phyloP scores from a whole-genome alignment of 208 protist species.

The Trypanosomatidae sp. region DNA sequence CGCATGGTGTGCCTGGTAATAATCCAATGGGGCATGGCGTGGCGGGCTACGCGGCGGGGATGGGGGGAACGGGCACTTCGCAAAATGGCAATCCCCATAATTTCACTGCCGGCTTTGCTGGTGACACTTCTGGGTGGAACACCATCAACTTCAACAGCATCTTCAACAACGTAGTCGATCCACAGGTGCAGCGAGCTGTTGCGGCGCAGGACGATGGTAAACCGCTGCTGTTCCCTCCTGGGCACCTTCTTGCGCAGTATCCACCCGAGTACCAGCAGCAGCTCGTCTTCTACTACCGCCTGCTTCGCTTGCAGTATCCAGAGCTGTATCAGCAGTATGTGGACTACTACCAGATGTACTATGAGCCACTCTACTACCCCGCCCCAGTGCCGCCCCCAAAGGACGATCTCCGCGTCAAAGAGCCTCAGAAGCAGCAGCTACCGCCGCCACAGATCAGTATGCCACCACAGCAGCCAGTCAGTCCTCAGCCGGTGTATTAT shows the following conservation, averaged over 20 bases:
- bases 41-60: neutral
- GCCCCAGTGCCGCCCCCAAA: conserved; percentile 1
- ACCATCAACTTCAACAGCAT: conserved; percentile 30
- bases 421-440: conserved; percentile 10
- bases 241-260: conserved; percentile 47
- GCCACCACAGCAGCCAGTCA: conserved; percentile 3
- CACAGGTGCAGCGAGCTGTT: conserved; percentile 13
- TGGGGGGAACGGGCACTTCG: neutral
- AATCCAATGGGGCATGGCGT: conserved; percentile 4
- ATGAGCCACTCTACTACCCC: conserved; percentile 37
- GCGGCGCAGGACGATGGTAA: conserved; percentile 26
- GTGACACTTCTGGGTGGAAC: conserved; percentile 10
- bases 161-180: conserved; percentile 14
- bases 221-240: conserved; percentile 47
- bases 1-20: neutral
- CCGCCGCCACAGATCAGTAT: conserved; percentile 2
- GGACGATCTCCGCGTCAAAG: conserved; percentile 1
- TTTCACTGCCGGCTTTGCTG: neutral
- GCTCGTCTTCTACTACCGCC: conserved; percentile 48
- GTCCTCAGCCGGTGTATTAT: conserved; percentile 6
- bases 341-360: conserved; percentile 54
- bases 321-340: conserved; percentile 62
- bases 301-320: conserved; percentile 46
- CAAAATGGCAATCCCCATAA: neutral
- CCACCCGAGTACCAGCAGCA: conserved; percentile 50